Conservation (phyloP, 306 rosid species). For the Mimosa bimucronata region DNA sequence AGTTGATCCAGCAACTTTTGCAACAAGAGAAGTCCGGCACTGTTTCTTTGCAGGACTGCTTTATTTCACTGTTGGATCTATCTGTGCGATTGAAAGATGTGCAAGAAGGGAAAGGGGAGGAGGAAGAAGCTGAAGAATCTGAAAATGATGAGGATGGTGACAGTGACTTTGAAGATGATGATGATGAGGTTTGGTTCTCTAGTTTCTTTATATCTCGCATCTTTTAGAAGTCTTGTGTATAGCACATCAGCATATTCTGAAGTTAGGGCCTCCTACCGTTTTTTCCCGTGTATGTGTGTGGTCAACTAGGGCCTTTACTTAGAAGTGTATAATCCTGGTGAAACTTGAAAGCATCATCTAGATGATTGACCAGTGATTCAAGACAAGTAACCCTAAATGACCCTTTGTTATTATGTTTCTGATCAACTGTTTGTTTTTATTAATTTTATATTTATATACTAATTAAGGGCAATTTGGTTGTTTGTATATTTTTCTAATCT, state of each 20-base stretch:
- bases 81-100: slow-evolving; percentile 58
- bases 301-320: background rate
- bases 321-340: background rate
- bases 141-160: slow-evolving; percentile 50
- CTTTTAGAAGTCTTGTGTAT: slow-evolving; percentile 14
- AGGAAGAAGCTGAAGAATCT: slow-evolving; percentile 50
- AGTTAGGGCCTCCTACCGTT: background rate
- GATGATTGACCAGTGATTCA: background rate
- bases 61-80: slow-evolving; percentile 71
- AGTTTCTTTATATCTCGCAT: slow-evolving; percentile 30
- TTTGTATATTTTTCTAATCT: no score
- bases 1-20: slow-evolving; percentile 67
- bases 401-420: background rate
- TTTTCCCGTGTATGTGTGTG: background rate
- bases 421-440: background rate
- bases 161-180: slow-evolving; percentile 63
- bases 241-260: slow-evolving; percentile 8
- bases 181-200: slow-evolving; percentile 65
- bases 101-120: slow-evolving; percentile 55
- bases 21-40: slow-evolving; percentile 55
- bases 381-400: background rate
- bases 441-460: no score
- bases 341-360: slow-evolving; percentile 1
- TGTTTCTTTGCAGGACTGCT: slow-evolving; percentile 58
- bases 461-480: no score